Percentiles rank a stretch among this genome's conserved stretches.
Conservation (phyloP, 129 eudicot genomes). For the Ambrosia trifida region DNA sequence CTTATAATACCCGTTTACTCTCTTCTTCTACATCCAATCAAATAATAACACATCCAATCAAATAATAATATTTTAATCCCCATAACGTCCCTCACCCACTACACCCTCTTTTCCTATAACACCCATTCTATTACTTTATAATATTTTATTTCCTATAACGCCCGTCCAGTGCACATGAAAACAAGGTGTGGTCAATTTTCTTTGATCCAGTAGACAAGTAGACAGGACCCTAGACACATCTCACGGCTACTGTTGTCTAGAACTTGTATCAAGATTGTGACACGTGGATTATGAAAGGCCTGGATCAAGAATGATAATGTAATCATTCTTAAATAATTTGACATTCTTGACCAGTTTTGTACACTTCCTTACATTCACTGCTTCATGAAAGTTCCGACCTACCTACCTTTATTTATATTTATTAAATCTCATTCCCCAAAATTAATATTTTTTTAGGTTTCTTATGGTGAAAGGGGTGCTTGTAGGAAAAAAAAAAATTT, state of each 20-base stretch:
- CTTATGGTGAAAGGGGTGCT: no score
- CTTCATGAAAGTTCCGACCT: constrained; percentile 36
- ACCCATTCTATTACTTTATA: no score
- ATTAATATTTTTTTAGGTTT: neutral
- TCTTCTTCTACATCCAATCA: no score
- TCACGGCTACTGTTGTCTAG: constrained; percentile 29
- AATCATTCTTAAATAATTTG: constrained; percentile 61
- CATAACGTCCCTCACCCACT: no score
- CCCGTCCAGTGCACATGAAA: no score
- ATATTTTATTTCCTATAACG: no score
- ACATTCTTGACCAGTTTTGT: constrained; percentile 51
- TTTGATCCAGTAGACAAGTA: constrained; percentile 31
- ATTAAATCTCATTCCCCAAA: constrained; percentile 22
- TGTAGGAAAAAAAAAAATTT: no score
- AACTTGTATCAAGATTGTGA: constrained; percentile 23
- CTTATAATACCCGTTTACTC: no score
- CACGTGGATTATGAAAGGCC: constrained; percentile 29
- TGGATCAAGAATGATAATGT: constrained; percentile 46
- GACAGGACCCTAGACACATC: constrained; percentile 35
- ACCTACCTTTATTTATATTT: constrained; percentile 16
- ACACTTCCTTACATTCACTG: constrained; percentile 34
- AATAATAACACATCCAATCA: no score
- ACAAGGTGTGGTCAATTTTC: constrained; percentile 38
- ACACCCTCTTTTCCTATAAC: no score
- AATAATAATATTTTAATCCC: no score